Conservation (phyloP, 2,329 filamentous ascomycete species). For the Alternaria angustiovoidea region DNA sequence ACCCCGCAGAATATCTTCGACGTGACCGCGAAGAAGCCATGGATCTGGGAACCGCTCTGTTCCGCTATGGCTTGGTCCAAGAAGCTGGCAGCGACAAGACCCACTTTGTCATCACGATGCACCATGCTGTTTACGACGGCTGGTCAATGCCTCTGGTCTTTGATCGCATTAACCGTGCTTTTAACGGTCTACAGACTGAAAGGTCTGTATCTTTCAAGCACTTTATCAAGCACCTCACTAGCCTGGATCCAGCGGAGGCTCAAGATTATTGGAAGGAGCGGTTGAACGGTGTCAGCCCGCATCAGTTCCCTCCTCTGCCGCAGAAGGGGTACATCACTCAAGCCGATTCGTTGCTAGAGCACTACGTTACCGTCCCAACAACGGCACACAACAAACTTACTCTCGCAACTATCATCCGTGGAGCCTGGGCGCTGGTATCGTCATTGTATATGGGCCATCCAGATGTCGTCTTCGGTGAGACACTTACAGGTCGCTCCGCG, state of each 20-base stretch:
- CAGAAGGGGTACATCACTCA: conserved; percentile 56
- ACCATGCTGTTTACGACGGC: conserved; percentile 63
- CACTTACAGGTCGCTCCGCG: conserved; percentile 64
- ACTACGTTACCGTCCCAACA: conserved; percentile 53
- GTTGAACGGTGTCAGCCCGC: conserved; percentile 55
- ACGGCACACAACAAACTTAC: conserved; percentile 53
- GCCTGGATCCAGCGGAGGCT: conserved; percentile 52
- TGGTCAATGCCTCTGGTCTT: conserved; percentile 52
- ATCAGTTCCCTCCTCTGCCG: conserved; percentile 61
- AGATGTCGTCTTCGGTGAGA: conserved; percentile 67
- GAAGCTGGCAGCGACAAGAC: conserved; percentile 29
- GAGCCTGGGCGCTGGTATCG: conserved; percentile 68
- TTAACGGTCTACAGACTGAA: conserved; percentile 34
- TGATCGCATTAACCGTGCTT: conserved; percentile 45
- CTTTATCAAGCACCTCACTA: conserved; percentile 59
- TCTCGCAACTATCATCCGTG: conserved; percentile 61
- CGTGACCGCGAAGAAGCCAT: conserved; percentile 46
- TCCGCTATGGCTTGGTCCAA: conserved; percentile 49
- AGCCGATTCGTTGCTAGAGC: conserved; percentile 61
- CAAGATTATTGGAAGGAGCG: conserved; percentile 59
- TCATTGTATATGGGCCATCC: conserved; percentile 63
- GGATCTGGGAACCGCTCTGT: conserved; percentile 51
- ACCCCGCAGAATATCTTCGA: conserved; percentile 46
- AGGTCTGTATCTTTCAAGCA: conserved; percentile 53
- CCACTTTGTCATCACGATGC: conserved; percentile 60